Conservation (phyloP, 257 asterid species). For the Scutellaria minor region DNA sequence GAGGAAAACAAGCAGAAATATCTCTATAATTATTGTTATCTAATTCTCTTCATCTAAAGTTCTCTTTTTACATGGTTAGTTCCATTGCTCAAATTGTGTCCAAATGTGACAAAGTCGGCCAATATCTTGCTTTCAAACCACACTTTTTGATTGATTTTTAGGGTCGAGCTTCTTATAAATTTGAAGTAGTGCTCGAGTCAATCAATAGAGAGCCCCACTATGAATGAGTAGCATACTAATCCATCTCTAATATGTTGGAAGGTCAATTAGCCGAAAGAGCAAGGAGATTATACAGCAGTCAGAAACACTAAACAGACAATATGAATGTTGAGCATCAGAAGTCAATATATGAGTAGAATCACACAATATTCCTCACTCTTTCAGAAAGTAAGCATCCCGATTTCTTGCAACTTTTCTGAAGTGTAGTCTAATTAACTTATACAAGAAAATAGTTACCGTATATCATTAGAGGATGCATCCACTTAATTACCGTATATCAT, state of each 20-base stretch:
- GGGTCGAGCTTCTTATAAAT: neutral
- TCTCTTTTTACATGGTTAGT: neutral
- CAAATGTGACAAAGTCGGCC: neutral
- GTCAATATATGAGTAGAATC: neutral
- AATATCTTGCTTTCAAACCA: neutral
- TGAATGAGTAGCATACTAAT: neutral
- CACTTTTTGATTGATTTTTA: neutral
- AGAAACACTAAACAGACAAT: neutral
- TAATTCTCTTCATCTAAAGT: conserved; percentile 16
- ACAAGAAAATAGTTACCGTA: neutral
- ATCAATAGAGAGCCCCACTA: neutral
- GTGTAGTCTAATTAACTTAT: neutral
- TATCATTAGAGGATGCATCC: conserved; percentile 5
- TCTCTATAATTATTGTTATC: neutral
- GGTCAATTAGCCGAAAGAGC: conserved; percentile 2
- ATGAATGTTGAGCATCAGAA: neutral
- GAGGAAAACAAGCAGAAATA: neutral
- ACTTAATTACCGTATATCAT: neutral
- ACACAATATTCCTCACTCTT: neutral
- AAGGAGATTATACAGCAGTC: too few relatives aligned
- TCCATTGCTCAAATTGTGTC: neutral
- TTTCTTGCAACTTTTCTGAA: neutral
- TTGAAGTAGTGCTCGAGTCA: neutral
- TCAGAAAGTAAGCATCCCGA: neutral
- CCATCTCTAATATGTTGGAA: neutral